These are phyloP conservation scores for Pseudogymnoascus sp. DNA, from an alignment of 2,329 filamentous ascomycete species.

Conservation along the genomic window DNA sequence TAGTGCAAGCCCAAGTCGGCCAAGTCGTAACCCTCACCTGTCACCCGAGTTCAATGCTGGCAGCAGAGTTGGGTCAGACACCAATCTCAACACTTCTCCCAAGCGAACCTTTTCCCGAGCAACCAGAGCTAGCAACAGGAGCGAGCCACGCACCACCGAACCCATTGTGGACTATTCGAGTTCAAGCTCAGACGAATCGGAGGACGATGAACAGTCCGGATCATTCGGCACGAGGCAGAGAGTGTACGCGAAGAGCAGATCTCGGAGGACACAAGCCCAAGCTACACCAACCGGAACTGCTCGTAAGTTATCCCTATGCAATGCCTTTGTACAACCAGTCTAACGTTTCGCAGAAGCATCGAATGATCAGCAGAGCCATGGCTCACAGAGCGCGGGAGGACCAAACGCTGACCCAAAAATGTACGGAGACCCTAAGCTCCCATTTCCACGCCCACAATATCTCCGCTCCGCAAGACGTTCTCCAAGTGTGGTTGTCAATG, in stretches of 20 bases:
- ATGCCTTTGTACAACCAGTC: not conserved
- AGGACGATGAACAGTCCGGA: not conserved
- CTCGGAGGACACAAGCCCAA: not conserved
- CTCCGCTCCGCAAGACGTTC: not conserved
- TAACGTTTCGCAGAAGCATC: not conserved
- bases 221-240: not conserved
- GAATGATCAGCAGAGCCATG: not conserved
- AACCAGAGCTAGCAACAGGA: not conserved
- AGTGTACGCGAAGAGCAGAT: not conserved
- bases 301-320: not conserved
- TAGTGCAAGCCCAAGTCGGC: slow-evolving; percentile 13
- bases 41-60: slow-evolving; percentile 11
- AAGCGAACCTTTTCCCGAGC: slow-evolving; percentile 9
- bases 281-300: not conserved
- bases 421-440: not conserved
- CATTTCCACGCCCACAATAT: not conserved
- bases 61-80: slow-evolving; percentile 22
- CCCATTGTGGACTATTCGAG: not conserved
- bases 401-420: not conserved
- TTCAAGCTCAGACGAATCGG: not conserved
- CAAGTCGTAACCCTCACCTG: not conserved
- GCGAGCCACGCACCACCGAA: not conserved
- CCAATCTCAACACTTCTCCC: slow-evolving; percentile 16
- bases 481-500: not conserved
- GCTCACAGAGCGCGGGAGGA: not conserved